Conservation (phyloP, 306 rosid genomes). For the Canavalia ensiformis region DNA sequence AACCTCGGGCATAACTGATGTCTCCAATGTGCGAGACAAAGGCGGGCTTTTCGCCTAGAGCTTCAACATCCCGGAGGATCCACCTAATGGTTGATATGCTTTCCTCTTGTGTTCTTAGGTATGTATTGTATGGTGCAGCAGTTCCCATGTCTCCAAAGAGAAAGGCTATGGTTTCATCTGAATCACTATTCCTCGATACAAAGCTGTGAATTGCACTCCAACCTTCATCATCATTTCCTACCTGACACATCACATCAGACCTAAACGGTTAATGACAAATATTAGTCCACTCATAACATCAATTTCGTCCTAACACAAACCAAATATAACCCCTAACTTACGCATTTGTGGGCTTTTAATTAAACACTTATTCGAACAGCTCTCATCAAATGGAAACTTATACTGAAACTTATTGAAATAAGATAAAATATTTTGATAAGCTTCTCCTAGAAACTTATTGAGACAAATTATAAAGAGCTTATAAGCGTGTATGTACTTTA, state of each 20-base stretch:
- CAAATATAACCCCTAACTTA: no score
- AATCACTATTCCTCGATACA: constrained; percentile 70
- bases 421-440: no score
- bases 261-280: background rate
- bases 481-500: no score
- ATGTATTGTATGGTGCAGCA: constrained; percentile 76
- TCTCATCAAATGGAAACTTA: no score
- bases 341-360: no score
- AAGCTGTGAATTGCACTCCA: constrained; percentile 82
- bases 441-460: no score
- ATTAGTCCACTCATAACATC: background rate
- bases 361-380: no score
- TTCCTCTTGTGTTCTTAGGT: constrained; percentile 81
- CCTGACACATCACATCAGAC: constrained; percentile 56
- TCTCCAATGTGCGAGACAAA: constrained; percentile 94
- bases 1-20: constrained; percentile 94
- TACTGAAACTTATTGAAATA: no score
- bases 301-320: background rate
- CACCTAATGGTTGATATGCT: constrained; percentile 85
- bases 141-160: constrained; percentile 96
- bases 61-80: constrained; percentile 90
- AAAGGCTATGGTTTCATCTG: constrained; percentile 83
- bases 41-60: constrained; percentile 84
- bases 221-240: constrained; percentile 81
- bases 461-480: no score